Conservation (phyloP, 2,329 filamentous ascomycete genomes). For the Penicillium sp. region DNA sequence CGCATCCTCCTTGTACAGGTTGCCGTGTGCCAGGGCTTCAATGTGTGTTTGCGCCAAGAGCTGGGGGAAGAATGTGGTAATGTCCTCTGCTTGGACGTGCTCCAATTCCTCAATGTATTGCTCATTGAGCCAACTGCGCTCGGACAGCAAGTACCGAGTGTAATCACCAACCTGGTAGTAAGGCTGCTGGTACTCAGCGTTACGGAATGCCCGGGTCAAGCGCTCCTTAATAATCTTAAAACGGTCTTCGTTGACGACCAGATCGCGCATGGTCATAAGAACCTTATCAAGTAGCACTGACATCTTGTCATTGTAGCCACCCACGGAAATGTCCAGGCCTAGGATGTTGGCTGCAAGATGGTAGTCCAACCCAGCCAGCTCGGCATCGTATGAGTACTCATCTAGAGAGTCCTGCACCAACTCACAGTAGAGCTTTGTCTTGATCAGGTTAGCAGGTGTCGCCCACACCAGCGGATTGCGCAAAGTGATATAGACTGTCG, state of each 20-base stretch:
- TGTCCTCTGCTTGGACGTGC: constrained; percentile 69
- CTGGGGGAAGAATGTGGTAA: constrained; percentile 75
- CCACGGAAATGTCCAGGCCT: constrained; percentile 75
- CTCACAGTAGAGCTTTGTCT: constrained; percentile 77
- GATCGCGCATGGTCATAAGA: constrained; percentile 75
- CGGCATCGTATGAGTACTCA: constrained; percentile 94
- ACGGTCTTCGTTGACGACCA: constrained; percentile 80
- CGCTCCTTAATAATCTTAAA: constrained; percentile 92
- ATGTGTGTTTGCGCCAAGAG: constrained; percentile 81
- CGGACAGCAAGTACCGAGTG: constrained; percentile 74
- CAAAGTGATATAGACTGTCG: constrained; percentile 77
- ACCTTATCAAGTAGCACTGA: constrained; percentile 88
- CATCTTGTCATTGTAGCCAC: constrained; percentile 96
- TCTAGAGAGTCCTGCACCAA: constrained; percentile 84
- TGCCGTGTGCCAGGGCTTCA: constrained; percentile 86
- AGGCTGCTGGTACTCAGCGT: constrained; percentile 83
- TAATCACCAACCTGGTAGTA: constrained; percentile 86
- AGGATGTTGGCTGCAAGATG: constrained; percentile 69
- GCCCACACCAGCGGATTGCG: constrained; percentile 76
- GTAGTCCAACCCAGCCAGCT: constrained; percentile 86
- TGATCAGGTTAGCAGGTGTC: constrained; percentile 74
- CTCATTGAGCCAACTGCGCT: constrained; percentile 75
- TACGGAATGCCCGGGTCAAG: constrained; percentile 71
- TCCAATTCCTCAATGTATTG: constrained; percentile 76
- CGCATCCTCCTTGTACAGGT: constrained; percentile 91